phyloP scores from a whole-genome alignment of 345 rosid genomes.

The Hibiscus trionum region DNA sequence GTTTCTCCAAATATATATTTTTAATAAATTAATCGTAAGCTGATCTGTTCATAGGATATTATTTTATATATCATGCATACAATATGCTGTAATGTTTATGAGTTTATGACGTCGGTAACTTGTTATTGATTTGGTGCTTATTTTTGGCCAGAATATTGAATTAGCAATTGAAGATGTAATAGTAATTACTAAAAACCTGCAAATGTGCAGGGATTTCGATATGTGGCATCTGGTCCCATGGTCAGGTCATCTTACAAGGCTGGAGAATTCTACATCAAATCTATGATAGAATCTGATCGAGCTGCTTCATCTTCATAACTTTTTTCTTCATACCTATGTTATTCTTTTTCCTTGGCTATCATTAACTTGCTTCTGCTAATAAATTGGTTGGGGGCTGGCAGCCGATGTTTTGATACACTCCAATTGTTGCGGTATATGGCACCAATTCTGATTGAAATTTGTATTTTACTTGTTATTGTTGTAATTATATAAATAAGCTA shows the following conservation, averaged over 20 bases:
- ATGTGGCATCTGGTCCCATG: constrained; percentile 98
- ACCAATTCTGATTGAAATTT: constrained; percentile 2
- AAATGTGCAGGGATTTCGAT: constrained; percentile 77
- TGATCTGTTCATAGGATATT: neutral
- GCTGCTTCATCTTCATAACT: constrained; percentile 44
- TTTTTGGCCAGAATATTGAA: neutral
- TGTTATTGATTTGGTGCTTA: neutral
- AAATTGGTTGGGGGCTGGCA: neutral
- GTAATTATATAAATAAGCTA: constrained; percentile 8
- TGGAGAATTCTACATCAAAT: constrained; percentile 93
- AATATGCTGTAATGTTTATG: neutral
- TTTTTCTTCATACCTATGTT: constrained; percentile 9
- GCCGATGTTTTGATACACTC: neutral
- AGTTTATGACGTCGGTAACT: neutral
- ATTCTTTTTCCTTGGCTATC: neutral
- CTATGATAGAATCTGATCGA: constrained; percentile 91
- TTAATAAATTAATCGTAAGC: neutral
- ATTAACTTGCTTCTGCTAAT: neutral
- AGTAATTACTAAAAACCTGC: neutral
- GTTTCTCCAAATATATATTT: neutral
- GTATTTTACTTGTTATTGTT: constrained; percentile 18
- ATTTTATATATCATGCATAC: neutral
- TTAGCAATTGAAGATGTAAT: neutral
- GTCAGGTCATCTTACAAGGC: constrained; percentile 99
- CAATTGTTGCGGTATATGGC: constrained; percentile 1